Base-by-base conservation (phyloP, 2,329 filamentous ascomycete genomes). In the Lachnellula willkommii region DNA sequence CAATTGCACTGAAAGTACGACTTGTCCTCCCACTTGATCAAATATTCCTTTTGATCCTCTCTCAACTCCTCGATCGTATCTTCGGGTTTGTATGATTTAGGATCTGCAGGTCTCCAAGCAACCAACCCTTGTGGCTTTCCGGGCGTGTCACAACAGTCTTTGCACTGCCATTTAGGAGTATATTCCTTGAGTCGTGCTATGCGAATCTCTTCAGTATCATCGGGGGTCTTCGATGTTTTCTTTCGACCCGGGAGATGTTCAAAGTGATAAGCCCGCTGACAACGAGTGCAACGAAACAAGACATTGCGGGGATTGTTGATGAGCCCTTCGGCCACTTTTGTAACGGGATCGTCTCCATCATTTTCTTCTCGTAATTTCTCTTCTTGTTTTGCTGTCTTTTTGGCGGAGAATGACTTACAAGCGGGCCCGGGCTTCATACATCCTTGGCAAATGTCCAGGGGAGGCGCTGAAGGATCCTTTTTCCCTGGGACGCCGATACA, bases 21-120 rank as follows among this genome's bases (percentile, higher is more conserved):
- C 54, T 82, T 79, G 0, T 78, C 77, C 46, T 88, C 84, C 90
- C 92, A 97, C 69, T 94, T 96, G 64, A 99, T 75, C 2, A 99
- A 80, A 66, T 97, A 99, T 63, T 96, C 90, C 62, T 92, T 92
- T n/a, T 88, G 78, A 53, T 90, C 87, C 66, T 94, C 87, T 11
- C 74, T 71, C n/a, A 89, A 73, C 52, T 81, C 73, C 28, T 82
- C 73, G 48, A 78, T 77, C 1, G 75, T 73, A 52, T 78, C 75
- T 2, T 79, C 81, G 4, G 76, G 68, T 14, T 73, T 70, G 63
- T 87, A 85, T 1, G 72, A 73, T 12, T 82, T 76, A 24, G 80
- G 74, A 63, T 88, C 75, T 0, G 76, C 70, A 0, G 90, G 90
- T 57, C 93, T 84, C 94, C 94, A 99, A 14, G 93, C 91, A 52